Evolutionary conservation across 2,329 filamentous ascomycete genomes (phyloP), one percentile per base, ranked within the genome.

Genomic region (Elsinoe necatrix): DNA sequence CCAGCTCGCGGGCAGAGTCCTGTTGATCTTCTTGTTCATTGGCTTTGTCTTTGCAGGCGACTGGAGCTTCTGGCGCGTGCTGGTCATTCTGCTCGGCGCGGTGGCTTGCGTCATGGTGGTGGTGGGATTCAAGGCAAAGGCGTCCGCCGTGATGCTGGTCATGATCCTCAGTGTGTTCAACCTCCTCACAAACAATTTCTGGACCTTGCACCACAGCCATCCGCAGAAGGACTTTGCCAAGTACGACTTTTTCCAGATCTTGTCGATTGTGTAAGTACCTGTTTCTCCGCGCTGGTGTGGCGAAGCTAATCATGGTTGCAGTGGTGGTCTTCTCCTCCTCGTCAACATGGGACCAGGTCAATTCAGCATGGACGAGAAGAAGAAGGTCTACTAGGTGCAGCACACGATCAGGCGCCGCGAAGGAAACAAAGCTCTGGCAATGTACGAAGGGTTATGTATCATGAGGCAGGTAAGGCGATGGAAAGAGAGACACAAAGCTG

Each of bases 211-310:
- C 77, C 87, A 92, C 64, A 88, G 95, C 77, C 93, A 98, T 78
- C 93, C 93, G 50, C 92, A 97, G 81, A 97, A 97, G 83, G 93
- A 98, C 75, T 98, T 98, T 71, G 93, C 93, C 79, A 98, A 98
- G 78, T 98, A 98, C 82, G 93, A 98, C 73, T 98, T 98, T 80
- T 98, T 98, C 85, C 93, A 98, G 79, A 96, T 97, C 66, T 80
- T 98, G 56, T 98, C 93, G 54, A 98, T 98, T 71, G 92, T 97
- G 80, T 83, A 81, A 72, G 80, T 77, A 54, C 12, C 39, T 34
- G 41, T 39, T n/a, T 20, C 42, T 18, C 9, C 27, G 6, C 7
- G 37, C 47, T 6, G 12, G 12, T 43, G 39, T 61, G 34, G 25
- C 12, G 4, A 11, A 27, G 14, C 42, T 54, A 57, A 65, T 68